phyloP scores from a whole-genome alignment of 495 filamentous ascomycete species.

The Baudoinia panamericana region DNA sequence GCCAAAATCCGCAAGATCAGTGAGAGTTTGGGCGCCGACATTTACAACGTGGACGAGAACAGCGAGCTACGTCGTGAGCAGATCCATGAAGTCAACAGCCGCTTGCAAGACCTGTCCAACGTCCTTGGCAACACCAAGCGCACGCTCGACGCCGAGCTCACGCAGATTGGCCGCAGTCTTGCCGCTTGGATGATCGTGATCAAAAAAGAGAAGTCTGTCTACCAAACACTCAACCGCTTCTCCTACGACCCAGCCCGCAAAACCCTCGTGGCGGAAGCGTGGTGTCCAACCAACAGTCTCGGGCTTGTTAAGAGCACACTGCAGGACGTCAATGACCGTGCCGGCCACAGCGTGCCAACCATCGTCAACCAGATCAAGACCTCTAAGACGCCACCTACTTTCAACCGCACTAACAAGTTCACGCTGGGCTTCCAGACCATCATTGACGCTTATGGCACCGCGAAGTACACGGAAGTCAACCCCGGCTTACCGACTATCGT shows the following conservation, averaged over 20 bases:
- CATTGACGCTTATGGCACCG: conserved; percentile 92
- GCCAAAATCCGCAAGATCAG: conserved; percentile 98
- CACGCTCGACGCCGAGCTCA: conserved; percentile 84
- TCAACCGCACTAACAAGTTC: conserved; percentile 94
- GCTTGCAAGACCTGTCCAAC: conserved; percentile 75
- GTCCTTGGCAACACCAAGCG: conserved; percentile 93
- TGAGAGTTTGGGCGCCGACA: conserved; percentile 84
- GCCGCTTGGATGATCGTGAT: conserved; percentile 93
- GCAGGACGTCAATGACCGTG: conserved; percentile 90
- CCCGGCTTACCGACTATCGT: conserved; percentile 87
- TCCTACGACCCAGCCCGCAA: conserved; percentile 93
- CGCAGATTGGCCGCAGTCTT: conserved; percentile 77
- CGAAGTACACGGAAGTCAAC: conserved; percentile 95
- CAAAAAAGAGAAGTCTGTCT: conserved; percentile 98
- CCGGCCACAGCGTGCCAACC: conserved; percentile 84
- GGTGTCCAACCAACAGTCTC: conserved; percentile 85
- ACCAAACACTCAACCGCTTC: conserved; percentile 87
- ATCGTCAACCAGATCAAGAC: conserved; percentile 96
- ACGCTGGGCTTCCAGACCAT: conserved; percentile 98
- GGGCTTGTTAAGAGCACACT: conserved; percentile 89
- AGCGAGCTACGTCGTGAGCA: conserved; percentile 85
- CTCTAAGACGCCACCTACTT: conserved; percentile 92
- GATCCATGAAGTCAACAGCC: conserved; percentile 89
- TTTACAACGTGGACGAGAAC: conserved; percentile 96
- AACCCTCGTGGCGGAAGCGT: conserved; percentile 93